Conservation (phyloP, 306 rosid species). For the Quercus bicolor region DNA sequence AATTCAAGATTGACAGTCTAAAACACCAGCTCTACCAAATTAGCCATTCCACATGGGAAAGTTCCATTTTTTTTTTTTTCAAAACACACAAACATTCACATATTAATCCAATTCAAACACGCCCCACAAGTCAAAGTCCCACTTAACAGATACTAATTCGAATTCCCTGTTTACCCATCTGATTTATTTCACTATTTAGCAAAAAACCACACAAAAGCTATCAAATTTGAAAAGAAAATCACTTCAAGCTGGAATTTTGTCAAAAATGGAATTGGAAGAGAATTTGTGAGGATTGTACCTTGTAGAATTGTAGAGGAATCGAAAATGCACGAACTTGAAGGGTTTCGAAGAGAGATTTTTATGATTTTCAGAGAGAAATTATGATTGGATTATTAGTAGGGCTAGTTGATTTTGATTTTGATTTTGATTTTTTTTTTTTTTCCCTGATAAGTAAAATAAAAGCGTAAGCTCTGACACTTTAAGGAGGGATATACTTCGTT, state of each 20-base stretch:
- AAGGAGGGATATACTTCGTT: too few relatives aligned
- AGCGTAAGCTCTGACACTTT: too few relatives aligned
- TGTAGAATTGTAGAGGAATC: constrained; percentile 6
- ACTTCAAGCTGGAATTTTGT: too few relatives aligned
- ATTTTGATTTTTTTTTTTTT: too few relatives aligned
- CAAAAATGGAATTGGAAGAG: not conserved
- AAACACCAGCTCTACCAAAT: not conserved
- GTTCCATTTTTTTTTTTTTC: not conserved
- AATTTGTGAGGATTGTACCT: constrained; percentile 16
- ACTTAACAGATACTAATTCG: not conserved
- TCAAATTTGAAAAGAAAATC: not conserved
- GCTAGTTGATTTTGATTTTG: too few relatives aligned
- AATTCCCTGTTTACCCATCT: not conserved
- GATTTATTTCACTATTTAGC: not conserved
- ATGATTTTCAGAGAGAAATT: not conserved
- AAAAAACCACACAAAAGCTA: not conserved
- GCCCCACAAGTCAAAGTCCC: not conserved
- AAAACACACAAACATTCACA: not conserved
- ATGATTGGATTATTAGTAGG: not conserved
- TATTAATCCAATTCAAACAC: not conserved
- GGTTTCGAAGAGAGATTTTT: not conserved
- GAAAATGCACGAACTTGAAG: not conserved
- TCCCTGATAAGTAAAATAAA: too few relatives aligned
- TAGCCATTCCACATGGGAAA: not conserved
- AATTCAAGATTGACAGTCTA: not conserved